Evolutionary conservation across 2,329 filamentous ascomycete species (phyloP), one percentile per base, ranked within the genome.

Genomic region (Botryosphaeria agaves): DNA sequence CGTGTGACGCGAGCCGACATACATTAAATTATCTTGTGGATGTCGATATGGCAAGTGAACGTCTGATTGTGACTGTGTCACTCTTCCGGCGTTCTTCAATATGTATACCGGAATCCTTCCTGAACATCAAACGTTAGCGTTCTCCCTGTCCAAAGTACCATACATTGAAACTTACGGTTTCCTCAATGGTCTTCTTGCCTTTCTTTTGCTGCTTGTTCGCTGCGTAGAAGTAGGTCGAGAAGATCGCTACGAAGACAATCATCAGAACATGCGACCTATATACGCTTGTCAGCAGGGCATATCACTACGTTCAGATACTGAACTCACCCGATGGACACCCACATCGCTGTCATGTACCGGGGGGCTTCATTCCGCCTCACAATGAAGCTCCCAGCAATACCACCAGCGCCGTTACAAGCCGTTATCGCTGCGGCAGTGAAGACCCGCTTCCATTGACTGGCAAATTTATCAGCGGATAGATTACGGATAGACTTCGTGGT

Each of bases 301-400:
- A 18, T 26, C 9, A 18, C 12, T 14, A 18, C 21, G 19, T 14
- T 9, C 21, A n/a, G 19, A 16, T 12, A 9, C 3, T 15, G n/a
- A 19, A 21, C 30, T 20, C 9, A 57, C 35, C 65, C 72, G 34
- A 78, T 73, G 8, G 67, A 72, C 9, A 76, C 61, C 71, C 72
- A 78, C 9, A 78, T 64, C 2, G 74, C 74, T 2, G 73, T 78
- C 34, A 59, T 47, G 46, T 78, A 78, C 33, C 57, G 50, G 5
- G 74, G 74, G 2, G 70, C 71, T 44, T 79, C 72, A 6, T 58
- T 47, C 36, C 64, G 57, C 16, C 66, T 56, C 3, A 79, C 69
- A 38, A 78, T 76, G 42, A 70, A 79, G 42, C 67, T 72, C 2
- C 72, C 72, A 2, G 71, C 71, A 35, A 76, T 71, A 0, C 70